phyloP scores from a whole-genome alignment of 2,329 filamentous ascomycete species.

The Nothomitra cinnamomea region DNA sequence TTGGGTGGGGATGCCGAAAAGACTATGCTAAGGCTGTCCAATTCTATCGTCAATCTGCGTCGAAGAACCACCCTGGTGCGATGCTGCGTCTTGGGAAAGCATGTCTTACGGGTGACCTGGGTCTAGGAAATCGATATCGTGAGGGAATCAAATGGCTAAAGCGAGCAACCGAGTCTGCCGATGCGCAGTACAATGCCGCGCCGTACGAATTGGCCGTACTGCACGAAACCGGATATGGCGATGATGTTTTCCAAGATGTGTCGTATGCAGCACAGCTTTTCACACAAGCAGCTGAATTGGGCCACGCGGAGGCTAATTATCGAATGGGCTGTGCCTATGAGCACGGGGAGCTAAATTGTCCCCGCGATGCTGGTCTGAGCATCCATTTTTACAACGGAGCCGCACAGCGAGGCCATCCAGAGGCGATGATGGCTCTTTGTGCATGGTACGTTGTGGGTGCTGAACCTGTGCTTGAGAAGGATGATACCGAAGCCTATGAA shows the following conservation, averaged over 20 bases:
- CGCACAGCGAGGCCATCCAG: conserved; percentile 65
- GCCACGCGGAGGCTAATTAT: conserved; percentile 71
- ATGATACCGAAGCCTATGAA: conserved; percentile 90
- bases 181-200: conserved; percentile 78
- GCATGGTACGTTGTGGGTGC: conserved; percentile 98
- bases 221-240: conserved; percentile 85
- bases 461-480: conserved; percentile 78
- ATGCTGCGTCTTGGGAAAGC: conserved; percentile 86
- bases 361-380: conserved; percentile 76
- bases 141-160: conserved; percentile 97
- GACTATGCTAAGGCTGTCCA: conserved; percentile 85
- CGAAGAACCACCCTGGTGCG: conserved; percentile 87
- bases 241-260: conserved; percentile 83
- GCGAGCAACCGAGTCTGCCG: conserved; percentile 75
- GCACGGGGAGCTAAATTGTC: conserved; percentile 73
- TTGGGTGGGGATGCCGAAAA: conserved; percentile 88
- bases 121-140: conserved; percentile 62
- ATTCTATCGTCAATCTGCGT: conserved; percentile 76
- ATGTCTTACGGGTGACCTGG: conserved; percentile 77
- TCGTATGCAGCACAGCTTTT: conserved; percentile 85
- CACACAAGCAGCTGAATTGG: conserved; percentile 83
- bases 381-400: conserved; percentile 96
- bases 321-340: conserved; percentile 95
- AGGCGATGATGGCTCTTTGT: conserved; percentile 95
- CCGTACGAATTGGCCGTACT: conserved; percentile 80